These are phyloP conservation scores for Chrysoporthe cubensis DNA, from an alignment of 2,329 filamentous ascomycete species.

Conservation along the genomic window DNA sequence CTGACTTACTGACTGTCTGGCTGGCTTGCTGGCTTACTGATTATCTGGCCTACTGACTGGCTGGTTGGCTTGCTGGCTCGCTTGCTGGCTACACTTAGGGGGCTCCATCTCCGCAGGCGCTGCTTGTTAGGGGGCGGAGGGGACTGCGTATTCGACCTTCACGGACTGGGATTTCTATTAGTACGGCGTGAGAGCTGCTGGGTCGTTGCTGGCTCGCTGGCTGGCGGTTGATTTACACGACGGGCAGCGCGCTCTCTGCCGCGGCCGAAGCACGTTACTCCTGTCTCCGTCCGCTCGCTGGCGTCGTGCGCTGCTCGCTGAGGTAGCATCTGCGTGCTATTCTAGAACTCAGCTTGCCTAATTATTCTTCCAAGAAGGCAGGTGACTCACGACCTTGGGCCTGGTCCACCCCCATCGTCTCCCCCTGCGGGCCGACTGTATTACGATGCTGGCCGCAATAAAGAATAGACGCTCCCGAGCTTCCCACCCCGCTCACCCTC, in stretches of 20 bases:
- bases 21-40: too few relatives aligned
- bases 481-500: constrained; percentile 83
- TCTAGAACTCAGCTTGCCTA: constrained; percentile 5
- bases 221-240: too few relatives aligned
- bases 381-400: not conserved
- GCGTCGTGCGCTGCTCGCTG: not conserved
- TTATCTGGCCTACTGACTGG: too few relatives aligned
- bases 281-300: not conserved
- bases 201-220: too few relatives aligned
- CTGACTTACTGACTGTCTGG: too few relatives aligned
- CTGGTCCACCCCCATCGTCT: not conserved
- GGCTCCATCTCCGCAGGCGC: too few relatives aligned
- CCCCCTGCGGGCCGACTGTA: not conserved
- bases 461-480: constrained; percentile 59
- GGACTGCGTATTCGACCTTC: too few relatives aligned
- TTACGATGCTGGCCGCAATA: not conserved
- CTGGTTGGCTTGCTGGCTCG: too few relatives aligned
- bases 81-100: too few relatives aligned
- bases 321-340: not conserved
- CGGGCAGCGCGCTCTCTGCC: not conserved
- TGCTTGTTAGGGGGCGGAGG: too few relatives aligned
- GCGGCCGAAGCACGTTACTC: not conserved
- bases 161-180: too few relatives aligned
- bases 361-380: constrained; percentile 9
- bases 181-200: too few relatives aligned